phyloP scores from a whole-genome alignment of 176 grass and related monocot species.

The Oryza nivara region DNA sequence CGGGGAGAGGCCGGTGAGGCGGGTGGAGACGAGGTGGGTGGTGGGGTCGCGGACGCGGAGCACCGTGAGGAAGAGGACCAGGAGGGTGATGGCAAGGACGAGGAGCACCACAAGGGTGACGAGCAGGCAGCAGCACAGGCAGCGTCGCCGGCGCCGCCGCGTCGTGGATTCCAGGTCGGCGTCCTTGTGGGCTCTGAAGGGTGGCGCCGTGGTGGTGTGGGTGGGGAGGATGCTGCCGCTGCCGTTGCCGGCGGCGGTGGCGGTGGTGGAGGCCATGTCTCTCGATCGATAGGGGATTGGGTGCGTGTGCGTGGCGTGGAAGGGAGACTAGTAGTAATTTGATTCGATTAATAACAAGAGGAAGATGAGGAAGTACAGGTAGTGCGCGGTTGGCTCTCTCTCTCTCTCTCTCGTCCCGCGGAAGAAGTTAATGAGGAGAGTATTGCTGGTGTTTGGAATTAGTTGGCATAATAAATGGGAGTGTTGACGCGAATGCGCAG shows the following conservation, averaged over 20 bases:
- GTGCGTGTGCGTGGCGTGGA: neutral
- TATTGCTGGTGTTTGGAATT: neutral
- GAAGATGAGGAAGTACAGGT: neutral
- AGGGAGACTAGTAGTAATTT: neutral
- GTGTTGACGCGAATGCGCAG: no score
- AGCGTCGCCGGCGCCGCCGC: neutral
- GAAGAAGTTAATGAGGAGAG: neutral
- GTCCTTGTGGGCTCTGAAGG: neutral
- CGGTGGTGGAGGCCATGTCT: slow-evolving; percentile 36
- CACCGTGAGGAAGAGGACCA: slow-evolving; percentile 70
- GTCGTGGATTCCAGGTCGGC: neutral
- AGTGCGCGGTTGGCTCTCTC: neutral
- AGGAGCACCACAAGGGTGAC: slow-evolving; percentile 35
- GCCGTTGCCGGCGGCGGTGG: neutral
- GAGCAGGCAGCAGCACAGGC: slow-evolving; percentile 30
- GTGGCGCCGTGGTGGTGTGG: neutral
- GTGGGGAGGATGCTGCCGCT: neutral
- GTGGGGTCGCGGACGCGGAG: slow-evolving; percentile 65
- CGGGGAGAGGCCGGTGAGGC: slow-evolving; percentile 51
- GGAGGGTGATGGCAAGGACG: slow-evolving; percentile 47
- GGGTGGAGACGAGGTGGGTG: slow-evolving; percentile 48
- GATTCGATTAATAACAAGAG: neutral
- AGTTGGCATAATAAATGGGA: neutral
- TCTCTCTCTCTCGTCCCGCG: no score
- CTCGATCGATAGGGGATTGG: neutral